A percentile compares a stretch with the other conserved stretches of the same genome.
phyloP scores from a whole-genome alignment of 805 yeast genomes.

The Yarrowia keelungensis region DNA sequence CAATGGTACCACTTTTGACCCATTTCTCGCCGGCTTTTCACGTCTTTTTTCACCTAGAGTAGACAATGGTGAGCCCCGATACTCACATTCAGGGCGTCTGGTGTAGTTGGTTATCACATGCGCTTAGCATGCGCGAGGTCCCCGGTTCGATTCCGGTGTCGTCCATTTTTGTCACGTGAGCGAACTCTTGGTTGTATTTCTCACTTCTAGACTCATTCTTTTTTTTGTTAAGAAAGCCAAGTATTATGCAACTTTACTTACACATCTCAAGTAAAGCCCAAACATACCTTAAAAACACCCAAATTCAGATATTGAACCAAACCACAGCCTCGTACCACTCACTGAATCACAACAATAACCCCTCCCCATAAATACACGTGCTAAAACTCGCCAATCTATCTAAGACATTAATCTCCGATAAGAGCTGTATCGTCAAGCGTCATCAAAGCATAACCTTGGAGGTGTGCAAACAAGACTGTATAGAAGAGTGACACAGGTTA shows the following conservation, averaged over 20 bases:
- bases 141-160: constrained; percentile 24
- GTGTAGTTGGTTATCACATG: constrained; percentile 25
- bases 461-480: constrained; percentile 9
- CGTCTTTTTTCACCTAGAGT: neutral
- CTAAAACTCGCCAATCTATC: constrained; percentile 6
- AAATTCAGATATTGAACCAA: too few species aligned
- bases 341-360: too few species aligned
- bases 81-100: constrained; percentile 5
- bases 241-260: neutral
- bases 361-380: too few species aligned
- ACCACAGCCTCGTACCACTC: too few species aligned
- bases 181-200: neutral
- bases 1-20: neutral
- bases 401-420: constrained; percentile 23
- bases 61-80: constrained; percentile 7
- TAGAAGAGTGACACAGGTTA: neutral
- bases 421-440: constrained; percentile 6
- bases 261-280: neutral
- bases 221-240: neutral
- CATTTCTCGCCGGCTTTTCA: neutral
- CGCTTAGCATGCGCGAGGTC: constrained; percentile 30
- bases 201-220: neutral
- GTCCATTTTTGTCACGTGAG: constrained; percentile 32
- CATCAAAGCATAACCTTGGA: constrained; percentile 25
- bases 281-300: neutral